Evolutionary conservation across 225 moss, liverwort and hornwort genomes (phyloP), one percentile per base, ranked within the genome.

Genomic region (Polytrichum commune): DNA sequence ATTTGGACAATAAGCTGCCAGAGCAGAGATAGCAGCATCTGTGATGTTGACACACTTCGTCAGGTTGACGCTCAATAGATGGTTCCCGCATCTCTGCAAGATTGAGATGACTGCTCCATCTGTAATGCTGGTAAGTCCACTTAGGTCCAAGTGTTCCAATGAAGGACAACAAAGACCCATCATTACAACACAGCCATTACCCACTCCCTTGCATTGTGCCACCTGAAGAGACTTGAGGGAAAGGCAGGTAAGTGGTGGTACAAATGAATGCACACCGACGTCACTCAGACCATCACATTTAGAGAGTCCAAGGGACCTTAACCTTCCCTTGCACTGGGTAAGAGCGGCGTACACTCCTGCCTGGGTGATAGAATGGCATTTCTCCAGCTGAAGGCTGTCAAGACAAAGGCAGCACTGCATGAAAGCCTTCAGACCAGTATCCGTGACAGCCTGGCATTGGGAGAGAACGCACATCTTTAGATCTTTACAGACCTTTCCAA

Each of bases 121-220:
- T 53, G 72, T 85, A 1, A 93, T 80, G 63, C 77, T 80, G 67
- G 75, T 64, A 53, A 90, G 70, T 19, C 86, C 81, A 55, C 86
- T 93, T 27, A 93, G 67, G 76, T 90, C 85, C 55, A 93, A 74
- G 53, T 87, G 76, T 54, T 90, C 89, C 74, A 93, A 55, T 27
- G 83, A 75, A 55, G 89, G 86, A 70, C 90, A 93, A 64, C 78
- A 83, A 29, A 84, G 84, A 16, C 86, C 86, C 67, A 90, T 75
- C 70, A 74, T 74, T 60, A 70, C 75, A 26, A 93, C 68, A 29
- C 83, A 86, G 53, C 76, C 76, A 64, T 85, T 80, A 62, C 87
- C 90, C 23, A 85, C 73, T 55, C 83, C 79, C 67, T 80, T 82
- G 69, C 92, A 93, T n/a, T 85, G 71, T 10, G 77, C 81, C 60